Evolutionary conservation across 176 grass and related monocot species (phyloP).

Genomic region (Carex littledalei): DNA sequence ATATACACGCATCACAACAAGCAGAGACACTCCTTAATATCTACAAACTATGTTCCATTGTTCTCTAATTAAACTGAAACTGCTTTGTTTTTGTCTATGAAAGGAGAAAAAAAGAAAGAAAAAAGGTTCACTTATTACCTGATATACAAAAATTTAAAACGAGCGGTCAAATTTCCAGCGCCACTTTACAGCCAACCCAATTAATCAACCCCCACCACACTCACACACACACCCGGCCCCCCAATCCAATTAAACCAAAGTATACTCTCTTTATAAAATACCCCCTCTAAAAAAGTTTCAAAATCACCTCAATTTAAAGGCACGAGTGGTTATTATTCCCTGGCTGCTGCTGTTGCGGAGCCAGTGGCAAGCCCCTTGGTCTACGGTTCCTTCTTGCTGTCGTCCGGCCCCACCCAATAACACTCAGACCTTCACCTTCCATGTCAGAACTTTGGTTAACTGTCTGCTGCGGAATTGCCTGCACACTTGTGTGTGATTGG

Average conservation of each 20-base stretch:
- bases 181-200: conserved; percentile 11
- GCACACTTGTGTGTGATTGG: not conserved
- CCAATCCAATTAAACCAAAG: conserved; percentile 20
- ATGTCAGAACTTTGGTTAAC: conserved; percentile 8
- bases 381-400: conserved; percentile 63
- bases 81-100: conserved; percentile 26
- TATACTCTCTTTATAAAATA: conserved; percentile 7
- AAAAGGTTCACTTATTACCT: conserved; percentile 10
- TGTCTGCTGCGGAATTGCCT: not conserved
- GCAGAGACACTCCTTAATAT: not conserved
- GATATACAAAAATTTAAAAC: conserved; percentile 20
- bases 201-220: not conserved
- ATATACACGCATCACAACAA: not conserved
- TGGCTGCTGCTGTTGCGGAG: not conserved
- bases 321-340: conserved; percentile 13
- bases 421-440: conserved; percentile 47
- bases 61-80: conserved; percentile 28
- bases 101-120: not conserved
- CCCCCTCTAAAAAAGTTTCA: not conserved
- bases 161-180: not conserved
- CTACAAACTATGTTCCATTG: conserved; percentile 17
- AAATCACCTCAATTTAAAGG: conserved; percentile 12
- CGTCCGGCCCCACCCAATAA: conserved; percentile 79
- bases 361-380: conserved; percentile 38
- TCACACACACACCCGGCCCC: not conserved